Conservation (phyloP, 805 yeast genomes). For the Dipodascopsis uninucleata region DNA sequence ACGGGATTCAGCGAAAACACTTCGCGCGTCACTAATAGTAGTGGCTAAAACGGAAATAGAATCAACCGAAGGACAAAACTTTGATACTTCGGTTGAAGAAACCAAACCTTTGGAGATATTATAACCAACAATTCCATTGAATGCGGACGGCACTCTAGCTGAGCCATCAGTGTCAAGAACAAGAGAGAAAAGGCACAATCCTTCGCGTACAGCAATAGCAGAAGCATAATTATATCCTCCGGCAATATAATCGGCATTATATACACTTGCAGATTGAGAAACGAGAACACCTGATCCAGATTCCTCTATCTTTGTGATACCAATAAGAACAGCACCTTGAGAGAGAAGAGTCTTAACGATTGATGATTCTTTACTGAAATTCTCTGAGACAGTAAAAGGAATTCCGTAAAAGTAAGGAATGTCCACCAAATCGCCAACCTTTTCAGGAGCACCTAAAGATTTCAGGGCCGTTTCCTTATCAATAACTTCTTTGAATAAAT, state of each 20-base stretch:
- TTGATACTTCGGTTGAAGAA: slow-evolving; percentile 10
- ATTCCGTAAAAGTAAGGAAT: slow-evolving; percentile 26
- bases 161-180: slow-evolving; percentile 25
- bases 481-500: slow-evolving; percentile 9
- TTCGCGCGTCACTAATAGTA: slow-evolving; percentile 19
- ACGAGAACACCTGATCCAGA: slow-evolving; percentile 11
- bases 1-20: slow-evolving; percentile 21
- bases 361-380: slow-evolving; percentile 11
- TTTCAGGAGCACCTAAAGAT: slow-evolving; percentile 14
- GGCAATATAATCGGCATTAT: slow-evolving; percentile 15
- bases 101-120: slow-evolving; percentile 22
- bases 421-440: slow-evolving; percentile 14
- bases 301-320: slow-evolving; percentile 17
- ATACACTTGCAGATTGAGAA: slow-evolving; percentile 5
- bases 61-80: slow-evolving; percentile 22
- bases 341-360: slow-evolving; percentile 15
- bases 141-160: slow-evolving; percentile 20
- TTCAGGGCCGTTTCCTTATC: slow-evolving; percentile 17
- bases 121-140: slow-evolving; percentile 22
- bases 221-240: slow-evolving; percentile 25
- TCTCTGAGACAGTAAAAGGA: slow-evolving; percentile 23
- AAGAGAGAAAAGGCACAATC: slow-evolving; percentile 19
- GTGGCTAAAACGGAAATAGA: slow-evolving; percentile 15
- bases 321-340: slow-evolving; percentile 19
- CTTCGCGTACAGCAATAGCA: slow-evolving; percentile 20